Percentiles rank a stretch among this genome's conserved stretches.
phyloP scores from a whole-genome alignment of 1,284 basidiomycete genomes.

The Boletus sp. region DNA sequence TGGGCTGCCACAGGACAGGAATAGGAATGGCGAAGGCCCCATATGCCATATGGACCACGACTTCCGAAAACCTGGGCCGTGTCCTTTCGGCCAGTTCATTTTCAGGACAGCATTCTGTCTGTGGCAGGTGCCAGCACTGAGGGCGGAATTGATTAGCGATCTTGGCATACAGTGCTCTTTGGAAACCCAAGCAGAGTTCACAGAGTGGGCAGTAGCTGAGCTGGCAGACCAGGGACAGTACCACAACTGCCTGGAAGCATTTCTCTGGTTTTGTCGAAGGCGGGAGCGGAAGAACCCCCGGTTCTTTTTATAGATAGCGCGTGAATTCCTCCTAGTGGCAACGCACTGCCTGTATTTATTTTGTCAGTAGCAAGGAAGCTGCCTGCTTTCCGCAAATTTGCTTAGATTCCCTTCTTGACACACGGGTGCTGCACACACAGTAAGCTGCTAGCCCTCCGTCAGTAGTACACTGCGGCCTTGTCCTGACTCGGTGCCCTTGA shows the following conservation, averaged over 20 bases:
- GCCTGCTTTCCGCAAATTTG: no score
- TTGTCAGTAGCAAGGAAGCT: no score
- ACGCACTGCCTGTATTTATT: no score
- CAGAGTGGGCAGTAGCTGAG: slow-evolving; percentile 2
- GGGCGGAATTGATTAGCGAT: neutral
- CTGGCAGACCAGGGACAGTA: neutral
- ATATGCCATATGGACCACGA: neutral
- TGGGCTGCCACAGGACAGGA: slow-evolving; percentile 11
- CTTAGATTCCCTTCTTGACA: no score
- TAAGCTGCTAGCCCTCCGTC: no score
- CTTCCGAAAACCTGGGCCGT: neutral
- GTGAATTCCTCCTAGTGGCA: no score
- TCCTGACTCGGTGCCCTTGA: no score
- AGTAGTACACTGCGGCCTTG: no score
- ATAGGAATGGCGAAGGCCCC: slow-evolving; percentile 5
- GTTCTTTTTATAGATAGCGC: neutral
- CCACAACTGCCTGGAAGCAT: slow-evolving; percentile 8
- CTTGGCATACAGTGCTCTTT: neutral
- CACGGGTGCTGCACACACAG: no score
- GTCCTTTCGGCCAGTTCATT: neutral
- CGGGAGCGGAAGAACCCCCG: neutral
- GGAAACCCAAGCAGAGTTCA: neutral
- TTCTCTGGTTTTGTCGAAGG: slow-evolving; percentile 15
- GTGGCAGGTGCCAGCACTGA: neutral
- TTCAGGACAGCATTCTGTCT: slow-evolving; percentile 7